phyloP scores from a whole-genome alignment of 2,329 filamentous ascomycete species.

The Cordyceps fumosorosea region DNA sequence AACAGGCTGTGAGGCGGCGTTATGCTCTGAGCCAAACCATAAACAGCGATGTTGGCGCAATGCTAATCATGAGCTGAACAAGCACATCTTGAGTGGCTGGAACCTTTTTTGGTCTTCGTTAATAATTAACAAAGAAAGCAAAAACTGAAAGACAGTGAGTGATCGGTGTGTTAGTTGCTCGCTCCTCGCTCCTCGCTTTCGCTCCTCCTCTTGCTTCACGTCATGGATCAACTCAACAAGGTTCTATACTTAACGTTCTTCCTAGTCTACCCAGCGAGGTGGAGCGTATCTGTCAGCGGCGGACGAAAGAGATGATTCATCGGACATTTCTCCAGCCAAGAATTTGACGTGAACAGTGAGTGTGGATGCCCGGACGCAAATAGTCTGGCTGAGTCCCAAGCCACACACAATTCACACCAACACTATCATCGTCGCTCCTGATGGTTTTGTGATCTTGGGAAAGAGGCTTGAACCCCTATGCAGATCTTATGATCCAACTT shows the following conservation, averaged over 20 bases:
- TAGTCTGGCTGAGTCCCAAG: conserved; percentile 5
- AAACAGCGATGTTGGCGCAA: not conserved
- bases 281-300: conserved; percentile 3
- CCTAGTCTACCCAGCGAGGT: not conserved
- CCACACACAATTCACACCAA: not conserved
- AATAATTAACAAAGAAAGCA: not conserved
- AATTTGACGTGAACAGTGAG: not conserved
- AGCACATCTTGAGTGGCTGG: not conserved
- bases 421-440: not conserved
- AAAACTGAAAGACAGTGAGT: not conserved
- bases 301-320: conserved; percentile 1
- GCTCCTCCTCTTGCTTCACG: not conserved
- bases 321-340: not conserved
- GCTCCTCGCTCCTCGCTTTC: not conserved
- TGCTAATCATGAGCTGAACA: not conserved
- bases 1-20: not conserved
- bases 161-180: not conserved
- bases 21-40: not conserved
- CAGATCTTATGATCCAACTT: not conserved
- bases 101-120: not conserved
- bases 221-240: conserved; percentile 8
- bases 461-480: not conserved
- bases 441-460: not conserved
- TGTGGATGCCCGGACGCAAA: not conserved
- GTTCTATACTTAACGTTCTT: not conserved